These are phyloP conservation scores for Blastobotrys capitulatus DNA, from an alignment of 1,139 yeast species.

Conservation along the genomic window DNA sequence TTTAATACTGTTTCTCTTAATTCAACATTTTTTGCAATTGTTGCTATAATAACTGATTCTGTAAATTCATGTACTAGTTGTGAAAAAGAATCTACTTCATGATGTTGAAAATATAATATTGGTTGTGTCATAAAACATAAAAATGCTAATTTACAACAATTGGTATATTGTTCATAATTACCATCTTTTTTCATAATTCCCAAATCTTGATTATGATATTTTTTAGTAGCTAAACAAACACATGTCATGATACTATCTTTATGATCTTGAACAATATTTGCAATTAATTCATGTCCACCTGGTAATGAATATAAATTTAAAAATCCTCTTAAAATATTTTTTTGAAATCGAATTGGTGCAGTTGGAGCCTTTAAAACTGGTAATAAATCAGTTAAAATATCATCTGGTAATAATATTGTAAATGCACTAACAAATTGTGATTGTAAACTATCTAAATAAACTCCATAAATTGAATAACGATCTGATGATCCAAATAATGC, in stretches of 20 bases:
- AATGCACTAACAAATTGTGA: slow-evolving; percentile 22
- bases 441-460: slow-evolving; percentile 24
- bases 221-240: slow-evolving; percentile 12
- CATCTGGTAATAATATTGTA: slow-evolving; percentile 14
- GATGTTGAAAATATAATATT: slow-evolving; percentile 5
- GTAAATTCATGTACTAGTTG: slow-evolving; percentile 4
- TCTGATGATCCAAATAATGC: slow-evolving; percentile 26
- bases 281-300: slow-evolving; percentile 15
- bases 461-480: slow-evolving; percentile 17
- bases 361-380: slow-evolving; percentile 14
- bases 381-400: slow-evolving; percentile 17
- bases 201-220: slow-evolving; percentile 18
- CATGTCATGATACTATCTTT: slow-evolving; percentile 14
- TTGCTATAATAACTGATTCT: slow-evolving; percentile 7
- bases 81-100: not conserved
- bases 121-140: slow-evolving; percentile 16
- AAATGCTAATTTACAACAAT: slow-evolving; percentile 12
- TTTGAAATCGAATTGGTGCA: slow-evolving; percentile 16
- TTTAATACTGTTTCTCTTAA: slow-evolving; percentile 12
- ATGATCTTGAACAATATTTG: slow-evolving; percentile 12
- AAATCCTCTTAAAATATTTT: slow-evolving; percentile 21
- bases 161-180: slow-evolving; percentile 15
- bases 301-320: slow-evolving; percentile 17
- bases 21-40: slow-evolving; percentile 1
- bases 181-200: slow-evolving; percentile 4